Percentiles rank a stretch among this genome's conserved stretches.
phyloP scores from a whole-genome alignment of 139 green algal species.

The Micractinium sp. region DNA sequence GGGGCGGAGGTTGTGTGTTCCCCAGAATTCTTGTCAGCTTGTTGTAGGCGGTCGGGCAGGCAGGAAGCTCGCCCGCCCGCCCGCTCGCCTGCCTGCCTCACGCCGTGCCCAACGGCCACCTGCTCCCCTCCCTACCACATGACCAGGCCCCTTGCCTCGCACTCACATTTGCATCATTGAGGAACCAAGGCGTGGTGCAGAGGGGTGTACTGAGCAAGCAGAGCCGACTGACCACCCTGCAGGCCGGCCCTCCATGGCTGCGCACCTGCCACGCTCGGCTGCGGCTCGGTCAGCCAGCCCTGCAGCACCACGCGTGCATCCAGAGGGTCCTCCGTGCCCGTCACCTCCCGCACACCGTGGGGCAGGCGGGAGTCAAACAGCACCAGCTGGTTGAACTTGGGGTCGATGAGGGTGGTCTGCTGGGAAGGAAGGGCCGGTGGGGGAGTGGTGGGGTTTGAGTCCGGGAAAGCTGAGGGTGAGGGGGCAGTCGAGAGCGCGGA shows the following conservation, averaged over 20 bases:
- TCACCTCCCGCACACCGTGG: conserved; percentile 73
- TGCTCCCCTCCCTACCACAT: no score
- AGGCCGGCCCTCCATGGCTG: not conserved
- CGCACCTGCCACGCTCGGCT: conserved; percentile 62
- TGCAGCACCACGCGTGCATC: conserved; percentile 81
- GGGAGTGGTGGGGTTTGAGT: no score
- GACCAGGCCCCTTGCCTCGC: no score
- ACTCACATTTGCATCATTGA: no score
- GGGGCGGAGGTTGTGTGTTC: not conserved
- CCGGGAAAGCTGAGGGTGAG: no score
- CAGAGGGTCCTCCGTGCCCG: conserved; percentile 67
- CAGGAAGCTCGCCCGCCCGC: no score
- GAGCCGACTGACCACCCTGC: no score
- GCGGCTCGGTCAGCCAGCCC: conserved; percentile 83
- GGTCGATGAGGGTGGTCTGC: conserved; percentile 57
- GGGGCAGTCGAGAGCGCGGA: not conserved
- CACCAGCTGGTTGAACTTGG: conserved; percentile 62
- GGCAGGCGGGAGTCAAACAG: conserved; percentile 73
- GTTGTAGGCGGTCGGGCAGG: no score
- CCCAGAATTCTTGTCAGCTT: no score
- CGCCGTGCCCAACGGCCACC: no score
- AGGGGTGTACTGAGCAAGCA: not conserved
- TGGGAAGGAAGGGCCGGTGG: not conserved
- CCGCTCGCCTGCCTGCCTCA: no score
- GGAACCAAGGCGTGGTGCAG: no score